These are phyloP conservation scores for Myrmaecium sp. DNA, from an alignment of 2,329 filamentous ascomycete genomes.

Conservation along the genomic window DNA sequence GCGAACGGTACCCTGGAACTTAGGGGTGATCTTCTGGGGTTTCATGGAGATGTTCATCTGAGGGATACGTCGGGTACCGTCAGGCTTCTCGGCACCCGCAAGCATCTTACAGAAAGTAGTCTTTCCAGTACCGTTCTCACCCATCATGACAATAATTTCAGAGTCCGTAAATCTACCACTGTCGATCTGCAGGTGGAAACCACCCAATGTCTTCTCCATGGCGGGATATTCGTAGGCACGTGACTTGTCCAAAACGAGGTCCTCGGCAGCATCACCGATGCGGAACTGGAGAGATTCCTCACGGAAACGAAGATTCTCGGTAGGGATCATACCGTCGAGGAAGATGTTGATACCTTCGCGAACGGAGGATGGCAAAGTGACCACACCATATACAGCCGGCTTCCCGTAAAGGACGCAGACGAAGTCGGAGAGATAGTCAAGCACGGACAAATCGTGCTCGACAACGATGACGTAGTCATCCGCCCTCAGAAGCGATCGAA, in stretches of 20 bases:
- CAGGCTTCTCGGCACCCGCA: slow-evolving; percentile 83
- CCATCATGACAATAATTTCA: slow-evolving; percentile 99
- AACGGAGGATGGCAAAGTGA: slow-evolving; percentile 86
- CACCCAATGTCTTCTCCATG: slow-evolving; percentile 86
- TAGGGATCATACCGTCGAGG: slow-evolving; percentile 93
- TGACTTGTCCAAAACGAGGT: slow-evolving; percentile 68
- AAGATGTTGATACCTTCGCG: slow-evolving; percentile 99
- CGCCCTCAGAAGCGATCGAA: slow-evolving; percentile 73
- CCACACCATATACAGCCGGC: slow-evolving; percentile 93
- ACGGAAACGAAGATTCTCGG: slow-evolving; percentile 95
- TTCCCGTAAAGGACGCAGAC: slow-evolving; percentile 94
- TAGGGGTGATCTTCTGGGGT: slow-evolving; percentile 97
- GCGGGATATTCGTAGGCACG: slow-evolving; percentile 74
- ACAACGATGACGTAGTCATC: slow-evolving; percentile 97
- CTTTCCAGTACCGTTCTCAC: slow-evolving; percentile 98
- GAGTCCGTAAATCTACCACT: slow-evolving; percentile 85
- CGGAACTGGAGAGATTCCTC: slow-evolving; percentile 95
- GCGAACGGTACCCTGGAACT: slow-evolving; percentile 91
- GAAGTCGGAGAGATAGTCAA: slow-evolving; percentile 97
- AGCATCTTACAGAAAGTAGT: slow-evolving; percentile 97
- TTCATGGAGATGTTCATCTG: slow-evolving; percentile 99
- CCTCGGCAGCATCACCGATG: slow-evolving; percentile 75
- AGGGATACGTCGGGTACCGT: slow-evolving; percentile 60
- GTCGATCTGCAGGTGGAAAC: slow-evolving; percentile 72
- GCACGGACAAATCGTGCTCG: slow-evolving; percentile 95